Percentiles rank a stretch among this genome's conserved stretches.
Conservation (phyloP, 192 early-diverging fungal species). For the Chytriomyces sp. region DNA sequence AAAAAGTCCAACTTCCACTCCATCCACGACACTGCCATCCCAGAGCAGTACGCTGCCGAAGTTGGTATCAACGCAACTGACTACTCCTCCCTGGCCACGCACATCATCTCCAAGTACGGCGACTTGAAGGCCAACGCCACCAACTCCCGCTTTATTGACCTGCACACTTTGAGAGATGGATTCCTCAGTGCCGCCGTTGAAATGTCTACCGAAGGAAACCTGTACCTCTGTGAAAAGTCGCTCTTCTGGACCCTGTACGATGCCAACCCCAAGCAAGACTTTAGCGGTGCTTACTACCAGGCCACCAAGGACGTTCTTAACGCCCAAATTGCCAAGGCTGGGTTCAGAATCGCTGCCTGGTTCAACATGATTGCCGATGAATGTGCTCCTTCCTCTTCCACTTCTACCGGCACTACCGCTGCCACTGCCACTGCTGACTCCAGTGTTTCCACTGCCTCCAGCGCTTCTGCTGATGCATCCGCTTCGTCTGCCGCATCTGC, state of each 20-base stretch:
- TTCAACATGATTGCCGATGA: conserved; percentile 42
- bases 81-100: background rate
- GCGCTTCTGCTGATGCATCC: background rate
- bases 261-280: conserved; percentile 44
- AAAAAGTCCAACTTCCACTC: conserved; percentile 36
- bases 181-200: conserved; percentile 25
- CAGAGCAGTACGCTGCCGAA: conserved; percentile 30
- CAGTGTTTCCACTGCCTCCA: background rate
- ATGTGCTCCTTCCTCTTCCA: conserved; percentile 4
- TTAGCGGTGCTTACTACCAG: conserved; percentile 46
- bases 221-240: background rate
- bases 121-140: conserved; percentile 8
- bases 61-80: conserved; percentile 10
- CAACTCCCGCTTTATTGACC: conserved; percentile 8
- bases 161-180: conserved; percentile 5
- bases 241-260: conserved; percentile 42
- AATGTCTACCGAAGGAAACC: conserved; percentile 26
- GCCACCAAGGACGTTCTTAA: conserved; percentile 29
- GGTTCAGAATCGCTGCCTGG: conserved; percentile 48
- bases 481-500: no score
- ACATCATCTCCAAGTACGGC: conserved; percentile 15
- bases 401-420: background rate
- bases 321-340: conserved; percentile 54
- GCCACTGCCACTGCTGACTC: background rate
- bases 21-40: conserved; percentile 47